Evolutionary conservation across 1,284 basidiomycete species (phyloP).

Genomic region (Neolentinus lepideus): DNA sequence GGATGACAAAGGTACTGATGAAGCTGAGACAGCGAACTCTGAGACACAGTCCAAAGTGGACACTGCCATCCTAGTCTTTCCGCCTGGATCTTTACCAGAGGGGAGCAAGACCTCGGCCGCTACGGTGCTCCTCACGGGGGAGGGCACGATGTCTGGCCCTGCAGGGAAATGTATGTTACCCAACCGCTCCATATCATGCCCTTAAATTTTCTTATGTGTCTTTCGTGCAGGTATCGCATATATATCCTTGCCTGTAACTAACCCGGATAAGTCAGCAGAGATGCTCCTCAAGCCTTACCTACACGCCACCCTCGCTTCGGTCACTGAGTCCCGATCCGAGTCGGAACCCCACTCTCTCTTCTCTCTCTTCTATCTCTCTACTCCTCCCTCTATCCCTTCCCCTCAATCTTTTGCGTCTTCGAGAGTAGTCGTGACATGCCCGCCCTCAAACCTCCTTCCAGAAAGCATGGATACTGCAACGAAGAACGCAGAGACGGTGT

Average conservation of each 20-base stretch:
- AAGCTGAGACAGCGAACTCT: conserved; percentile 12
- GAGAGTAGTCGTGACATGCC: conserved; percentile 27
- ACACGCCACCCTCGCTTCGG: conserved; percentile 34
- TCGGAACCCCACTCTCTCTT: conserved; percentile 45
- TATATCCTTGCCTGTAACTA: conserved; percentile 40
- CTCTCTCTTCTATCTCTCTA: conserved; percentile 39
- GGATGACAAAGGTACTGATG: not conserved
- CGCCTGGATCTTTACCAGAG: conserved; percentile 51
- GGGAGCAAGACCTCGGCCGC: conserved; percentile 48
- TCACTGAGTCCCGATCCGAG: conserved; percentile 13
- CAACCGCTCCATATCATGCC: not conserved
- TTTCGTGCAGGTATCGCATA: conserved; percentile 49
- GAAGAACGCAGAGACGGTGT: conserved; percentile 49
- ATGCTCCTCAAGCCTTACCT: conserved; percentile 56
- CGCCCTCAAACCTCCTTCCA: conserved; percentile 35
- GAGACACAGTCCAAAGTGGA: conserved; percentile 35
- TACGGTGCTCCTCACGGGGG: conserved; percentile 71
- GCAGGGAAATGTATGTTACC: conserved; percentile 68
- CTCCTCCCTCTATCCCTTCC: not conserved
- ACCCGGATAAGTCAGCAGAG: conserved; percentile 28
- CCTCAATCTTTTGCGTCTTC: conserved; percentile 4
- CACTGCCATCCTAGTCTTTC: conserved; percentile 76
- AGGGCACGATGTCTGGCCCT: conserved; percentile 82
- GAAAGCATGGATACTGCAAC: conserved; percentile 55
- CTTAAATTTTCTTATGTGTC: conserved; percentile 5